Evolutionary conservation across 1,139 yeast genomes (phyloP).

Genomic region (Zygosaccharomyces sapae): DNA sequence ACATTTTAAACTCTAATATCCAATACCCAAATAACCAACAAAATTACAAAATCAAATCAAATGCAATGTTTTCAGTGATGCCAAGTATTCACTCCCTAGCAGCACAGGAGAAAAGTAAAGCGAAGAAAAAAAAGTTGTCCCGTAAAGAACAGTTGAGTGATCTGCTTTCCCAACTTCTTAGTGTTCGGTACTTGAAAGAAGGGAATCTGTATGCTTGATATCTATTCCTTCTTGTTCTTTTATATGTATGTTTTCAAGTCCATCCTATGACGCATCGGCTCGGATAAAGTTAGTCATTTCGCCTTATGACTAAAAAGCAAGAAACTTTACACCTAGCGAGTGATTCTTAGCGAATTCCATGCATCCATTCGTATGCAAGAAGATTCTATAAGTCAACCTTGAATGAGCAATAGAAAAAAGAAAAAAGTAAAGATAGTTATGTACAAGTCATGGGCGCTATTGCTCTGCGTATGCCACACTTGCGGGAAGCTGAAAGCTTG

Average conservation of each 20-base stretch:
- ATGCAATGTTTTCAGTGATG: conserved; percentile 1
- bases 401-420: too few species aligned
- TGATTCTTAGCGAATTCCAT: not conserved
- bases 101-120: not conserved
- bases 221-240: not conserved
- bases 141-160: not conserved
- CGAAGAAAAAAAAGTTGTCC: not conserved
- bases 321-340: too few species aligned
- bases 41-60: not conserved
- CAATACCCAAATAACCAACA: not conserved
- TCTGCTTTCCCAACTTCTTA: not conserved
- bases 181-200: not conserved
- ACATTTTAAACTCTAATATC: conserved; percentile 4
- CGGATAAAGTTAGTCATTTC: conserved; percentile 5
- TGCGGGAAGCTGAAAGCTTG: conserved; percentile 70
- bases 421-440: not conserved
- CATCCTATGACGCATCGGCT: conserved; percentile 4
- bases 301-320: conserved; percentile 4
- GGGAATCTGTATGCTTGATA: not conserved
- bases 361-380: not conserved
- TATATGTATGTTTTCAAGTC: not conserved
- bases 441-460: not conserved
- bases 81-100: not conserved
- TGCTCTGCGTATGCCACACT: conserved; percentile 59
- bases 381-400: not conserved